Evolutionary conservation across 1,139 yeast genomes (phyloP).

Genomic region (Magnusiomyces paraingens): DNA sequence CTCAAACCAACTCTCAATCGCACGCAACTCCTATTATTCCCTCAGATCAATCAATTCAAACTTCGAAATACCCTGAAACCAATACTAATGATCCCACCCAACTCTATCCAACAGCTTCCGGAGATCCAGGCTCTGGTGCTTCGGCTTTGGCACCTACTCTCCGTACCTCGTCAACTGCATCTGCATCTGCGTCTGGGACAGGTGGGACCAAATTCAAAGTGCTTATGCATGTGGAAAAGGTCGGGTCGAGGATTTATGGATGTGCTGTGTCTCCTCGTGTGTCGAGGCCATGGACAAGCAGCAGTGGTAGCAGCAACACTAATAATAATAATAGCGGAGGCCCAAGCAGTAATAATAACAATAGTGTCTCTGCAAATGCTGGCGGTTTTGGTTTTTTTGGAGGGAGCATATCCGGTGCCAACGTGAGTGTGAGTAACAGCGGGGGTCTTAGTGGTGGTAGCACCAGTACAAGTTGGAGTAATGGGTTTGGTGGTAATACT

Average conservation of each 20-base stretch:
- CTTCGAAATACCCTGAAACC: too few species aligned
- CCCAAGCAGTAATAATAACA: not conserved
- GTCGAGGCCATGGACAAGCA: not conserved
- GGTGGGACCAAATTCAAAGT: slow-evolving; percentile 21
- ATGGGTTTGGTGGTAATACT: too few species aligned
- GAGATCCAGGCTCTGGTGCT: not conserved
- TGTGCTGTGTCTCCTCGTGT: slow-evolving; percentile 78
- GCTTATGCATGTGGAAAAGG: slow-evolving; percentile 59
- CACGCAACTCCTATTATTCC: slow-evolving; percentile 6
- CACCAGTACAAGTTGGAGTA: too few species aligned
- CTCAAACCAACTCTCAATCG: not conserved
- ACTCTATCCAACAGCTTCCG: not conserved
- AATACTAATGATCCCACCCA: too few species aligned
- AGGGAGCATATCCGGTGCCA: too few species aligned
- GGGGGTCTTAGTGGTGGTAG: too few species aligned
- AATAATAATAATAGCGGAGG: not conserved
- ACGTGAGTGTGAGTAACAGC: too few species aligned
- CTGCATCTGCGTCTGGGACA: slow-evolving; percentile 19
- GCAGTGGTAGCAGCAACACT: not conserved
- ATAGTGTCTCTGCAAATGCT: not conserved
- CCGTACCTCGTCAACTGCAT: slow-evolving; percentile 15
- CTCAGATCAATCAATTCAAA: not conserved
- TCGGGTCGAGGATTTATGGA: slow-evolving; percentile 73
- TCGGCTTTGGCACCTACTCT: slow-evolving; percentile 8
- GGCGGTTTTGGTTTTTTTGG: not conserved